Percentiles rank a stretch among this genome's conserved stretches.
These are phyloP conservation scores for Rhynchospora breviuscula DNA, from an alignment of 176 grass and related monocot species.

Conservation along the genomic window DNA sequence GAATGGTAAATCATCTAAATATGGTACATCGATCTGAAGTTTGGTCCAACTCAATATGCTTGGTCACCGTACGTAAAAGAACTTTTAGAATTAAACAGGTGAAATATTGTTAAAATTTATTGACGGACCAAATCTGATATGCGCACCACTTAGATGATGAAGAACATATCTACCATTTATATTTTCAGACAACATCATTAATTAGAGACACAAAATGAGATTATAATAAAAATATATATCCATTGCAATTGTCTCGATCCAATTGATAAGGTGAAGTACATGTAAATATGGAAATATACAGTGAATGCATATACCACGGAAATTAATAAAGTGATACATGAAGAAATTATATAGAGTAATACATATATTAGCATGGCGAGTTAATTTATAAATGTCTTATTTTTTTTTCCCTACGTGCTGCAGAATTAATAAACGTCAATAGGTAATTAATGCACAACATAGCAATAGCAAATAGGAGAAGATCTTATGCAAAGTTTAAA, in stretches of 20 bases:
- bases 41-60: no score
- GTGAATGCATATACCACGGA: not conserved
- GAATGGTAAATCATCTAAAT: no score
- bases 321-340: no score
- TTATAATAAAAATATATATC: not conserved
- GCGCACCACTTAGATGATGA: not conserved
- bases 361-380: no score
- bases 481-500: not conserved
- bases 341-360: no score
- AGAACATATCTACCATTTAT: not conserved
- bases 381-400: no score
- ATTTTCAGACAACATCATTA: not conserved
- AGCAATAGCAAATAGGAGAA: not conserved
- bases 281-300: not conserved
- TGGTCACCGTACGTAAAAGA: not conserved
- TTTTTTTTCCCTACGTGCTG: no score
- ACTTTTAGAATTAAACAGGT: not conserved
- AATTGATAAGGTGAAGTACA: not conserved
- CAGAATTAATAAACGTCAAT: not conserved
- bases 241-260: no score
- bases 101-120: not conserved
- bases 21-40: no score
- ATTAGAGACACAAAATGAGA: not conserved
- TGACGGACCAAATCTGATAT: not conserved
- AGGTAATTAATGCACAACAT: not conserved